Conservation (phyloP, 2,329 filamentous ascomycete genomes). For the Trichoderma breve region DNA sequence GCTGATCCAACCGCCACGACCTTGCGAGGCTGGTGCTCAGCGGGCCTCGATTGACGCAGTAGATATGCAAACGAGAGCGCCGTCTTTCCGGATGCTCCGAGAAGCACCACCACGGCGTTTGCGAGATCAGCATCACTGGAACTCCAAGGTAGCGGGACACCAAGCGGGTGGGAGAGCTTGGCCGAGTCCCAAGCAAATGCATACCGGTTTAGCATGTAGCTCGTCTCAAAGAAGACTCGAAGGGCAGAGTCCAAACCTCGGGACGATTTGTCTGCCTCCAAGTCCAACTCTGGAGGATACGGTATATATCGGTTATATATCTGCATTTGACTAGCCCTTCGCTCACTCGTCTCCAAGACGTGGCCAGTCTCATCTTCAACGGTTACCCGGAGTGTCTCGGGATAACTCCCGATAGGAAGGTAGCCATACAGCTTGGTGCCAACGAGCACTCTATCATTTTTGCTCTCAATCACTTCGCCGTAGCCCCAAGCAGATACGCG, state of each 20-base stretch:
- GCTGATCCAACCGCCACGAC: not conserved
- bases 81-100: slow-evolving; percentile 5
- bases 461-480: slow-evolving; percentile 7
- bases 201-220: not conserved
- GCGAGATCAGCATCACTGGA: not conserved
- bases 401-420: slow-evolving; percentile 5
- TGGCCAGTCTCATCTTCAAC: slow-evolving; percentile 6
- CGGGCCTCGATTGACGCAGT: not conserved
- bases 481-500: slow-evolving; percentile 6
- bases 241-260: not conserved
- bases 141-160: not conserved
- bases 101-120: not conserved
- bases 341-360: not conserved
- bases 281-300: not conserved
- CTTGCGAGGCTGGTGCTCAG: not conserved
- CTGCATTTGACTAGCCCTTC: not conserved
- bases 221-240: not conserved
- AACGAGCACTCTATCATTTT: not conserved
- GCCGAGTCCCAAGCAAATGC: not conserved
- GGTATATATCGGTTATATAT: slow-evolving; percentile 1
- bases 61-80: not conserved
- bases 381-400: not conserved
- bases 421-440: slow-evolving; percentile 5
- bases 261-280: not conserved
- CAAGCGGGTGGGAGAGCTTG: not conserved